Base-by-base conservation (phyloP, 2,329 filamentous ascomycete species). In the Didymella lethalis region DNA sequence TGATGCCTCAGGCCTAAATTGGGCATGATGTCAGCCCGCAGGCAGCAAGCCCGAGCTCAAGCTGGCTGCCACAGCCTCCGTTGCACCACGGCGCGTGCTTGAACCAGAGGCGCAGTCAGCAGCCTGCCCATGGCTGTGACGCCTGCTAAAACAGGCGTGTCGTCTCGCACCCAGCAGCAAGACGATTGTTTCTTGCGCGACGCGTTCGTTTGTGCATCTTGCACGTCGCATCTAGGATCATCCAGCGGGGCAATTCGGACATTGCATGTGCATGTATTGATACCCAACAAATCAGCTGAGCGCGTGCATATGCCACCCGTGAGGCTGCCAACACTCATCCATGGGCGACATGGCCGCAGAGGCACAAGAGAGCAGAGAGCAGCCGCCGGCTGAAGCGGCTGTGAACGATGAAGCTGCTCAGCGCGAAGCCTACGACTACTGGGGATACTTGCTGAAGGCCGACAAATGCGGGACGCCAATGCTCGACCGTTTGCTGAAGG, bases 381-480 rank as follows among this genome's bases (percentile, higher is more conserved):
- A 64, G 46, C 63, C 59, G 45, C 65, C 62, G 23, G 64, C 64
- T 38, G 66, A 68, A 18, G 63, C 67, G 10, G 43, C 56, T 16
- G 63, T 65, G 14, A 66, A 68, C 46, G 61, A 55, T 41, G 69
- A 76, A 47, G 68, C 74, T n/a, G 66, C 71, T 29, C 66, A 72
- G 20, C 66, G 66, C 54, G 81, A 83, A 69, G 81, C 82, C 6
- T 75, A 74, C 51, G 75, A 83, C 61, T 83, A 82, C 63, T 83
- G 81, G 81, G 81, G 80, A 12, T 83, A 82, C 62, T 69, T 84
- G 36, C 80, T 84, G 71, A 79, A 81, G 67, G 67, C 74, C n/a
- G 81, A 84, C 75, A 83, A 83, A 68, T 82, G 80, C 53, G 81
- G 81, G 31, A 83, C 80, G 3, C 76, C 80, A 25, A 73, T 75